These are phyloP conservation scores for Lichtheimia hyalospora DNA, from an alignment of 371 early-diverging fungal species.

Conservation along the genomic window DNA sequence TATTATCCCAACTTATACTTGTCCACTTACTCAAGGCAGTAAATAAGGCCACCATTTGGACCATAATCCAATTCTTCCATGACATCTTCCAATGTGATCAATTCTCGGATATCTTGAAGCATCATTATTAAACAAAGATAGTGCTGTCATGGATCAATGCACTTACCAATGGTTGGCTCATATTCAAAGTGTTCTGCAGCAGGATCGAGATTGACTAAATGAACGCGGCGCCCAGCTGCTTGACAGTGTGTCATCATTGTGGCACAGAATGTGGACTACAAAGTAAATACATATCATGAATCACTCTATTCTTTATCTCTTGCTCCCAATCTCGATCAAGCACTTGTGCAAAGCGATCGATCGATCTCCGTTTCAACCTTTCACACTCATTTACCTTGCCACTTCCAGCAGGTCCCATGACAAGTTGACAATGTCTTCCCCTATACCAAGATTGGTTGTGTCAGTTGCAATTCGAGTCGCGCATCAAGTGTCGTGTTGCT, in stretches of 20 bases:
- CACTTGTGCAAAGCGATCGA: neutral
- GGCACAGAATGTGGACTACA: conserved; percentile 92
- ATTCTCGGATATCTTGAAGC: conserved; percentile 85
- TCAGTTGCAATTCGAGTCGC: no score
- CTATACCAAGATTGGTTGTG: conserved; percentile 15
- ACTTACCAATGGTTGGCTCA: conserved; percentile 78
- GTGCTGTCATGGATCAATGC: neutral
- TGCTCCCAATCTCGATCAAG: neutral
- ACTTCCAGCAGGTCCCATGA: conserved; percentile 97
- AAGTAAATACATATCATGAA: neutral
- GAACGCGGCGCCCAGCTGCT: conserved; percentile 78
- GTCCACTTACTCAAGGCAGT: conserved; percentile 83
- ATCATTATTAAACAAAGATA: no score
- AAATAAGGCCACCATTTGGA: conserved; percentile 98
- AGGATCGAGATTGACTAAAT: conserved; percentile 98
- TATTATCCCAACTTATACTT: neutral
- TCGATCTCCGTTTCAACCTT: neutral
- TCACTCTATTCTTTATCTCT: neutral
- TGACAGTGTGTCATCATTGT: conserved; percentile 93
- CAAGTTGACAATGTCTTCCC: conserved; percentile 94
- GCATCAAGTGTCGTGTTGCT: no score
- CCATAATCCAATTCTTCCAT: conserved; percentile 98
- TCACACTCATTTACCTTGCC: conserved; percentile 73
- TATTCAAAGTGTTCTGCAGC: conserved; percentile 96
- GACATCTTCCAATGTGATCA: conserved; percentile 96